Evolutionary conservation across 192 early-diverging fungal species (phyloP).

Genomic region (Chytriomyces sp.): DNA sequence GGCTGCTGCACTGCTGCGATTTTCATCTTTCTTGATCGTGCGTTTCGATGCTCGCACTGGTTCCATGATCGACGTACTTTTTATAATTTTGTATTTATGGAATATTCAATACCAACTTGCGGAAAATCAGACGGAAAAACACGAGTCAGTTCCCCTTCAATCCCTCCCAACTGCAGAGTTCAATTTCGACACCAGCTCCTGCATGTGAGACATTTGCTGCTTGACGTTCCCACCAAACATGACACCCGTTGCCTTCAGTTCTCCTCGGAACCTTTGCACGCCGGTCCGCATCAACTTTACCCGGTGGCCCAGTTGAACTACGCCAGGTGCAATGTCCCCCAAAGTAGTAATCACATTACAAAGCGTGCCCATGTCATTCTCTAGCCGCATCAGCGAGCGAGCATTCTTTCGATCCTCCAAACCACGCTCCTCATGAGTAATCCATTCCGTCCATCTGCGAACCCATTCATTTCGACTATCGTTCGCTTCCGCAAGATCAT

Average conservation of each 20-base stretch:
- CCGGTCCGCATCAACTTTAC: constrained; percentile 25
- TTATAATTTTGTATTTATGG: no score
- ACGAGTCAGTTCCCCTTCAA: not conserved
- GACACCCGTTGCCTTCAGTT: constrained; percentile 6
- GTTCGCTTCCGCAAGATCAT: not conserved
- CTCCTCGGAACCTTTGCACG: constrained; percentile 19
- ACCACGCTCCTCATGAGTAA: not conserved
- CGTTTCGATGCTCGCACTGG: not conserved
- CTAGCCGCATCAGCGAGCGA: not conserved
- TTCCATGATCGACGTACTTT: not conserved
- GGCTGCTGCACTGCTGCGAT: no score
- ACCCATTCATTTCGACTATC: not conserved
- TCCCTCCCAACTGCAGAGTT: not conserved
- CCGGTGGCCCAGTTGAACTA: constrained; percentile 11
- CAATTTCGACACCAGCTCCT: constrained; percentile 12
- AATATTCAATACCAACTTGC: no score
- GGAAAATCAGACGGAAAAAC: no score
- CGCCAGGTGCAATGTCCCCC: constrained; percentile 22
- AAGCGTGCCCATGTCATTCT: constrained; percentile 10
- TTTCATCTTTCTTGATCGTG: no score
- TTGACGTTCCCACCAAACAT: not conserved
- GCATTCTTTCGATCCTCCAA: not conserved
- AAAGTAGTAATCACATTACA: constrained; percentile 2
- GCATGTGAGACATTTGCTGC: not conserved
- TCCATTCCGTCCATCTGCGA: constrained; percentile 16